These are phyloP conservation scores for Syzygium aqueum DNA, from an alignment of 345 rosid species.

Conservation along the genomic window DNA sequence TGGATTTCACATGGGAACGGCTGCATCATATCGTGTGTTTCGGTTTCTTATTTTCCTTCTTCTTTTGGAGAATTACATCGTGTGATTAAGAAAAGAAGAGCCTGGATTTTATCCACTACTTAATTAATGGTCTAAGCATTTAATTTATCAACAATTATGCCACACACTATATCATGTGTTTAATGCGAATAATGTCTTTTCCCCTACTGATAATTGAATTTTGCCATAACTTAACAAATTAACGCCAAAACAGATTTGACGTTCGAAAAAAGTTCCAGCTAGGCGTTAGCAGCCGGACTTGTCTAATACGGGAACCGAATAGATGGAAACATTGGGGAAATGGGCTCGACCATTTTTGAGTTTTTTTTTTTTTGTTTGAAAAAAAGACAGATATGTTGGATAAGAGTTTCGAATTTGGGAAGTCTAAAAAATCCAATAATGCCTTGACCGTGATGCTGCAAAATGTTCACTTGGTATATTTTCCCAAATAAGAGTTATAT, in stretches of 20 bases:
- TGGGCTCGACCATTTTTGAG: neutral
- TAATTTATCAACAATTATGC: neutral
- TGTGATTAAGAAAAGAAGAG: neutral
- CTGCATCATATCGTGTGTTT: neutral
- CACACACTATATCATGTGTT: neutral
- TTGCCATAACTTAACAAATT: neutral
- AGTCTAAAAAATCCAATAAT: too few species aligned
- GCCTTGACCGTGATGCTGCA: neutral
- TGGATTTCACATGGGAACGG: neutral
- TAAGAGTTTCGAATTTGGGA: neutral
- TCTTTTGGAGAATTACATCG: neutral
- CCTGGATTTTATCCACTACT: neutral
- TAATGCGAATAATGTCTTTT: neutral
- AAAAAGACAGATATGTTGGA: neutral
- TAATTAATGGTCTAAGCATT: neutral
- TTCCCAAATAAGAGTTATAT: neutral
- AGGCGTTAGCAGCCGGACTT: neutral
- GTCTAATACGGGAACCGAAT: neutral
- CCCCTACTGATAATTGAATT: neutral
- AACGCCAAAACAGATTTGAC: neutral
- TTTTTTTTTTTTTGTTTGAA: neutral
- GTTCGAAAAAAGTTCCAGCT: neutral
- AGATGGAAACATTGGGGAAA: neutral
- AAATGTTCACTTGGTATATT: neutral
- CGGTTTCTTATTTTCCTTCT: neutral